A percentile compares a stretch with the other conserved stretches of the same genome.
Conservation (phyloP, 169 alveolate genomes). For the Cryptosporidium ryanae region DNA sequence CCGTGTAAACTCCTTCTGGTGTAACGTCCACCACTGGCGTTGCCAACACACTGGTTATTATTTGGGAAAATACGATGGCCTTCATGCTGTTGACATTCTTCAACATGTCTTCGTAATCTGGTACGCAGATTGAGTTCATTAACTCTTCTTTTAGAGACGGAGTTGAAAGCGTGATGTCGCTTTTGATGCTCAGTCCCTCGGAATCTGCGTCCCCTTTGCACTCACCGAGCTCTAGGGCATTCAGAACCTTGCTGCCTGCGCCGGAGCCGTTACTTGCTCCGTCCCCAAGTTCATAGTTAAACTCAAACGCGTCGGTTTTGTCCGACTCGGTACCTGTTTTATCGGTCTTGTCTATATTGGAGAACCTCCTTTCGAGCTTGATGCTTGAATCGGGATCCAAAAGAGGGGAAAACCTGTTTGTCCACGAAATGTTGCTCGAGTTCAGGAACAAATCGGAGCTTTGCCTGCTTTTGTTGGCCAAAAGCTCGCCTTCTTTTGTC, state of each 20-base stretch:
- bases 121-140: not conserved
- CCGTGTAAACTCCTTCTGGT: constrained; percentile 47
- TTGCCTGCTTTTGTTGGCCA: not conserved
- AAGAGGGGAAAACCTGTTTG: constrained; percentile 58
- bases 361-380: not conserved
- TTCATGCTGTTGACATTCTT: constrained; percentile 39
- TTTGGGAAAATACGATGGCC: constrained; percentile 57
- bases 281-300: constrained; percentile 12
- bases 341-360: not conserved
- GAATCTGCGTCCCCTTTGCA: not conserved
- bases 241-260: not conserved
- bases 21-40: constrained; percentile 49
- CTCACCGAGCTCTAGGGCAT: not conserved
- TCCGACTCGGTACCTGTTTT: not conserved
- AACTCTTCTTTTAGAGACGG: not conserved
- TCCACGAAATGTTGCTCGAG: constrained; percentile 46
- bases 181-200: not conserved
- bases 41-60: constrained; percentile 46
- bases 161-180: not conserved
- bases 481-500: not conserved
- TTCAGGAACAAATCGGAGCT: constrained; percentile 13
- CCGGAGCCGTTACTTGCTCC: not conserved
- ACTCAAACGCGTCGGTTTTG: constrained; percentile 12
- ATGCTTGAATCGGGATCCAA: not conserved
- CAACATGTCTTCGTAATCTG: constrained; percentile 18